Evolutionary conservation across 2,329 filamentous ascomycete genomes (phyloP).

Genomic region (Alternaria sp.): DNA sequence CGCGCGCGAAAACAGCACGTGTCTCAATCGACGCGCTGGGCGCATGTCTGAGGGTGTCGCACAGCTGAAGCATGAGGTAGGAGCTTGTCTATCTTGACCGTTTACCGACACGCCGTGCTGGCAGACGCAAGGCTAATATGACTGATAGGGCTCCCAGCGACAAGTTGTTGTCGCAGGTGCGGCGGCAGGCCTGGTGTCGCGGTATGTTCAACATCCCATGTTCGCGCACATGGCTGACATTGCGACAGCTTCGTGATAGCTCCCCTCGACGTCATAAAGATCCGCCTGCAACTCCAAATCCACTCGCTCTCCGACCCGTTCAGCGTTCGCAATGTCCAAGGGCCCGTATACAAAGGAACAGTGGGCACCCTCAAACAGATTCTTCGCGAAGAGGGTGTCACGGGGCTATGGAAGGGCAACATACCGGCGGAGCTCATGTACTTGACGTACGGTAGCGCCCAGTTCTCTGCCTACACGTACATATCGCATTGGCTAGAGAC

Average conservation of each 20-base stretch:
- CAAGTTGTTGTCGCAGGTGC: conserved; percentile 72
- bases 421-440: conserved; percentile 95
- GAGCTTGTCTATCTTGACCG: conserved; percentile 1
- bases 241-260: conserved; percentile 81
- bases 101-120: not conserved
- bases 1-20: conserved; percentile 21
- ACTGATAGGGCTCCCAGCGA: conserved; percentile 65
- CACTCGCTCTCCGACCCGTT: conserved; percentile 81
- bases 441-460: conserved; percentile 84
- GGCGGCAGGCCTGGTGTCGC: conserved; percentile 83
- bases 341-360: conserved; percentile 73
- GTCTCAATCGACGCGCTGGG: conserved; percentile 44
- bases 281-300: conserved; percentile 91
- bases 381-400: conserved; percentile 78
- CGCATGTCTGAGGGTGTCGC: conserved; percentile 70
- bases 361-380: conserved; percentile 78
- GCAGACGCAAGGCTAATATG: conserved; percentile 2
- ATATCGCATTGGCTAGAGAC: conserved; percentile 70
- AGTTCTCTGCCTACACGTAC: conserved; percentile 88
- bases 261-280: conserved; percentile 97
- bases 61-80: conserved; percentile 73
- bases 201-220: conserved; percentile 59
- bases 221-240: conserved; percentile 4
- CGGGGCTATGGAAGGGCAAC: conserved; percentile 95
- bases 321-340: conserved; percentile 57